Conservation (phyloP, 1,139 yeast genomes). For the Blastobotrys raffinosifermentans region DNA sequence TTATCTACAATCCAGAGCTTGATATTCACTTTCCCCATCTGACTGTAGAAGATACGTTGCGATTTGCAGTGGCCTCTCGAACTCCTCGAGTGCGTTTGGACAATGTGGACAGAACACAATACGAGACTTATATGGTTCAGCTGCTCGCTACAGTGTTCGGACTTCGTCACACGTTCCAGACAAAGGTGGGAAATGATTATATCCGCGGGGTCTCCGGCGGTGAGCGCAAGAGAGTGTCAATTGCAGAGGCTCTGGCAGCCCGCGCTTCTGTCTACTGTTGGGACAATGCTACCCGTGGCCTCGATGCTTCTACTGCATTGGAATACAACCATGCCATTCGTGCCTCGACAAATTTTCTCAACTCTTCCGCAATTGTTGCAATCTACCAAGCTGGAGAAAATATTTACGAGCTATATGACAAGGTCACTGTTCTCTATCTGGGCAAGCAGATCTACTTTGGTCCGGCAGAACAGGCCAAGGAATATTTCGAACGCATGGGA, state of each 20-base stretch:
- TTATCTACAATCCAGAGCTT: constrained; percentile 50
- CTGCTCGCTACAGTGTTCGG: constrained; percentile 51
- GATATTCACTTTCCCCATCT: constrained; percentile 57
- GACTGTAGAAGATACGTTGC: constrained; percentile 54
- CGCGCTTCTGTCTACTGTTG: constrained; percentile 54
- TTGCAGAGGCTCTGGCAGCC: constrained; percentile 54
- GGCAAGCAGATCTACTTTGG: constrained; percentile 58
- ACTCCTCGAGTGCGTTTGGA: constrained; percentile 49
- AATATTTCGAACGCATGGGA: constrained; percentile 54
- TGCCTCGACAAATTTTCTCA: constrained; percentile 48
- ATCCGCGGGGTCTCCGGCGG: constrained; percentile 60
- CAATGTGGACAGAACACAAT: constrained; percentile 42
- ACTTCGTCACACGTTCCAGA: constrained; percentile 45
- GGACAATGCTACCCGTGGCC: constrained; percentile 69
- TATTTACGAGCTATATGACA: constrained; percentile 54
- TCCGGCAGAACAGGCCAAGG: constrained; percentile 43
- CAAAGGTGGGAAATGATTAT: constrained; percentile 53
- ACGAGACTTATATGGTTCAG: constrained; percentile 42
- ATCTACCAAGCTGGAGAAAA: constrained; percentile 62
- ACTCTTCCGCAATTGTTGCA: constrained; percentile 48
- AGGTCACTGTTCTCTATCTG: constrained; percentile 50
- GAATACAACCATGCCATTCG: constrained; percentile 58
- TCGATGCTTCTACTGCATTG: constrained; percentile 64
- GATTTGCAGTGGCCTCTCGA: constrained; percentile 52
- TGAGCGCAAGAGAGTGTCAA: constrained; percentile 53